Percentiles rank a stretch among this genome's conserved stretches.
Evolutionary conservation across 202 grass and related monocot species (phyloP).

Genomic region (Panicum virgatum): DNA sequence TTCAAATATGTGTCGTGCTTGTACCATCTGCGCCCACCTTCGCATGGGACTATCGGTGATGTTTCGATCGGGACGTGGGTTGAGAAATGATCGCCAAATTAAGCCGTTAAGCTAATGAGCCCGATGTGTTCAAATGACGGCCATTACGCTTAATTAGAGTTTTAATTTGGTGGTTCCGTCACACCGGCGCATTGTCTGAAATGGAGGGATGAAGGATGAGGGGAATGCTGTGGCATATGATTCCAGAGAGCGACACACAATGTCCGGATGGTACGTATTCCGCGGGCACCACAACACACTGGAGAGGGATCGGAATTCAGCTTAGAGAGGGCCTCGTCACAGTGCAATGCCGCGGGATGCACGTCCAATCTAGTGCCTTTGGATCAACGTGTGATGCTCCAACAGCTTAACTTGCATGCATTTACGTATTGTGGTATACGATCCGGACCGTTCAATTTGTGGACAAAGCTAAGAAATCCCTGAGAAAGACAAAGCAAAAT

Average conservation of each 20-base stretch:
- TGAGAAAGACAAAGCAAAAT: neutral
- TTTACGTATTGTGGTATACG: neutral
- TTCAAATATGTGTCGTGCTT: too few relatives aligned
- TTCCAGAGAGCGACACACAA: slow-evolving; percentile 11
- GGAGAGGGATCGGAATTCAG: neutral
- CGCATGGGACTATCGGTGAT: too few relatives aligned
- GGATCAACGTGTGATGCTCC: neutral
- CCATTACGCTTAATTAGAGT: too few relatives aligned
- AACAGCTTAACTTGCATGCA: slow-evolving; percentile 4
- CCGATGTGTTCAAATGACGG: too few relatives aligned
- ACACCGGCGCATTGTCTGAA: slow-evolving; percentile 13
- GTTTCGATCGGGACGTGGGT: too few relatives aligned
- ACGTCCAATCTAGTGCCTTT: neutral
- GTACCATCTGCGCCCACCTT: too few relatives aligned
- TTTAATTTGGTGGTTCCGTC: too few relatives aligned
- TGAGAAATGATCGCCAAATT: too few relatives aligned
- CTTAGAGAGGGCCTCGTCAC: neutral
- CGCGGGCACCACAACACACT: neutral
- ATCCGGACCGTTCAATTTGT: neutral
- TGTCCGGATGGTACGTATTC: slow-evolving; percentile 29
- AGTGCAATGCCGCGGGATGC: neutral
- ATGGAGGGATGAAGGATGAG: neutral
- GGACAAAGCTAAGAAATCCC: neutral
- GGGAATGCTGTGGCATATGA: slow-evolving; percentile 17
- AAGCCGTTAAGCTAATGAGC: too few relatives aligned